A percentile compares a stretch with the other conserved stretches of the same genome.
phyloP scores from a whole-genome alignment of 495 filamentous ascomycete genomes.

The Acidomyces sp. region DNA sequence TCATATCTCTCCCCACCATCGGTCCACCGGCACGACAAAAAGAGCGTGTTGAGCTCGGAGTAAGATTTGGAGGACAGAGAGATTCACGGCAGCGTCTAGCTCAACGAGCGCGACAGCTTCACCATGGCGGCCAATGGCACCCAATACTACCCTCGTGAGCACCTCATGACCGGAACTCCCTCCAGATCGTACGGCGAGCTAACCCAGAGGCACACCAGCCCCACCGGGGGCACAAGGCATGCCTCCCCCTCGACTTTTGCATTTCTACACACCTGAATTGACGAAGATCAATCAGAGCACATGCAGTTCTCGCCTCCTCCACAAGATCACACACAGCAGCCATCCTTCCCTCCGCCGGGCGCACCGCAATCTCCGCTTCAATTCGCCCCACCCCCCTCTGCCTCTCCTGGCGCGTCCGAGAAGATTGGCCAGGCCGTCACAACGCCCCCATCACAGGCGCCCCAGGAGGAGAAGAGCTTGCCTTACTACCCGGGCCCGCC shows the following conservation, averaged over 20 bases:
- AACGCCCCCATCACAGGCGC: conserved; percentile 4
- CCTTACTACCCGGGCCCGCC: conserved; percentile 17
- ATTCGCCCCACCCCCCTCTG: conserved; percentile 21
- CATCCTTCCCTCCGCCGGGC: conserved; percentile 31
- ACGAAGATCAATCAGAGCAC: conserved; percentile 7
- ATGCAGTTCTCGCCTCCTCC: conserved; percentile 20
- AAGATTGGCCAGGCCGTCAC: conserved; percentile 9
- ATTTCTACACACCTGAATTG: no score
- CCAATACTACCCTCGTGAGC: conserved; percentile 31
- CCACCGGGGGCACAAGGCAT: conserved; percentile 21
- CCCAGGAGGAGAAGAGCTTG: conserved; percentile 10
- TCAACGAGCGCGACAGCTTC: no score
- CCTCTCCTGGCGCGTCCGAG: conserved; percentile 19
- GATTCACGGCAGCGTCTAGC: no score
- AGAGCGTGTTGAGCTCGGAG: no score
- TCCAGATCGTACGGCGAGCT: neutral
- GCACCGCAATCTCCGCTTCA: conserved; percentile 27
- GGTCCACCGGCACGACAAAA: no score
- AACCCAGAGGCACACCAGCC: conserved; percentile 14
- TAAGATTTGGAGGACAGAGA: no score
- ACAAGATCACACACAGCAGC: conserved; percentile 25
- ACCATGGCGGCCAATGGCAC: conserved; percentile 10
- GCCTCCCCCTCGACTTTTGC: no score
- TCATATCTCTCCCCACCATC: neutral
- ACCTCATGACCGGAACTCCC: neutral